Percentiles rank a stretch among this genome's conserved stretches.
These are phyloP conservation scores for Austroboletus niveus DNA, from an alignment of 1,284 basidiomycete genomes.

Conservation along the genomic window DNA sequence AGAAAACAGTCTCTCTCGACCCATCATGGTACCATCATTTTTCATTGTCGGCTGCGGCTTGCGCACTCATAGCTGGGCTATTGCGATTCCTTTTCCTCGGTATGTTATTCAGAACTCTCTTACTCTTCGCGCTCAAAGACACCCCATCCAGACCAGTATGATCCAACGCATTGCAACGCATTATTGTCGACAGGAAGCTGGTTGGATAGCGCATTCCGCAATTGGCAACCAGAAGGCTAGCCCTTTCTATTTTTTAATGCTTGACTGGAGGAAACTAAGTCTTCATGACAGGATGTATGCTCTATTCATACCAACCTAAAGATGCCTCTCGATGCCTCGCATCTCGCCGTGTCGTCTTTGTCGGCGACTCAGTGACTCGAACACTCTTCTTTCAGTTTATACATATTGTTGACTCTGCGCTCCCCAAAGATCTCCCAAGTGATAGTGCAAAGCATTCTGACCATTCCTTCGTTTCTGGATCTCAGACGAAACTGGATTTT, in stretches of 20 bases:
- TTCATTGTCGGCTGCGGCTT: conserved; percentile 38
- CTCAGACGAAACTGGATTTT: conserved; percentile 60
- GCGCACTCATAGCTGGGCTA: conserved; percentile 44
- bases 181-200: conserved; percentile 74
- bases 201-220: conserved; percentile 63
- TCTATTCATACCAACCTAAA: conserved; percentile 56
- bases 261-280: conserved; percentile 7
- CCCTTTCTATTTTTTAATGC: background rate
- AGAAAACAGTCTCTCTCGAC: conserved; percentile 39
- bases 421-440: conserved; percentile 54
- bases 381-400: conserved; percentile 76
- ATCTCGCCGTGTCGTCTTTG: conserved; percentile 62
- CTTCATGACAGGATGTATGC: conserved; percentile 64
- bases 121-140: conserved; percentile 1
- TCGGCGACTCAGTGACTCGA: conserved; percentile 84
- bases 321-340: conserved; percentile 55
- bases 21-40: conserved; percentile 55
- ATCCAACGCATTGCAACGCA: conserved; percentile 71
- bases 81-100: conserved; percentile 49
- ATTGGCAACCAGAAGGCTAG: conserved; percentile 86
- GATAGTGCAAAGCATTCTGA: conserved; percentile 70
- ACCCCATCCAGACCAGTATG: conserved; percentile 55
- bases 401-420: conserved; percentile 52
- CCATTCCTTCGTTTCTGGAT: conserved; percentile 45
- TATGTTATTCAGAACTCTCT: conserved; percentile 28